Base-by-base conservation (phyloP, 2,329 filamentous ascomycete species). In the Westerdykella sp. region DNA sequence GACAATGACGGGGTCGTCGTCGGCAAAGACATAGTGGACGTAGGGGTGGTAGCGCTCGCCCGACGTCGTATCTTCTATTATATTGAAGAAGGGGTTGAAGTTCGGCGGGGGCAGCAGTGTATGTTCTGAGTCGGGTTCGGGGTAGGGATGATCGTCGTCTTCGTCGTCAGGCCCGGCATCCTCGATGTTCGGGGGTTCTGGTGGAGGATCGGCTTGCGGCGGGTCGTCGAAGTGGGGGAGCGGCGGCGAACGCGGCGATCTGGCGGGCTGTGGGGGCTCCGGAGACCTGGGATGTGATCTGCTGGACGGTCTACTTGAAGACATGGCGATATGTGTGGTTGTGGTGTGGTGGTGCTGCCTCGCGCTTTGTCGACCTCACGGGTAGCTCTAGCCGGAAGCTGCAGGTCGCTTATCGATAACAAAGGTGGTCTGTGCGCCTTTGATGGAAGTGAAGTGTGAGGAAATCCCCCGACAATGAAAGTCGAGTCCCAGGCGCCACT, bases 21-120 rank as follows among this genome's bases (percentile, higher is more conserved):
- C 90, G 55, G 80, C 80, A 71, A 98, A 97, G 59, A 97, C 78
- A 70, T 97, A 97, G 70, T 91, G 88, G 1, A 95, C 81, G 41
- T 80, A 81, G 1, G 91, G 93, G 63, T 97, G 90, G 57, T 87
- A 77, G 48, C 87, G 85, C 37, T 86, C 79, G 55, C 80, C 77
- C 7, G 79, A 83, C n/a, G 80, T 77, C 10, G 77, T 70, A 65
- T 95, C 89, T 60, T 87, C 81, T 51, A 97, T 75, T 34, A 96
- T 74, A 1, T 87, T 85, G 72, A 95, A 96, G 72, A 95, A 84
- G 2, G 88, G 87, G 36, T 81, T 76, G 66, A 95, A 91, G 70
- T 64, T 70, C 47, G 68, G 61, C 2, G 67, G 69, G n/a, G 66
- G 69, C 23, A 65, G 57, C 11, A 70, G 60, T 5, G 56, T 57